Percentiles rank a stretch among this genome's conserved stretches.
These are phyloP conservation scores for Pyrenophora seminiperda DNA, from an alignment of 2,329 filamentous ascomycete species.

Conservation along the genomic window DNA sequence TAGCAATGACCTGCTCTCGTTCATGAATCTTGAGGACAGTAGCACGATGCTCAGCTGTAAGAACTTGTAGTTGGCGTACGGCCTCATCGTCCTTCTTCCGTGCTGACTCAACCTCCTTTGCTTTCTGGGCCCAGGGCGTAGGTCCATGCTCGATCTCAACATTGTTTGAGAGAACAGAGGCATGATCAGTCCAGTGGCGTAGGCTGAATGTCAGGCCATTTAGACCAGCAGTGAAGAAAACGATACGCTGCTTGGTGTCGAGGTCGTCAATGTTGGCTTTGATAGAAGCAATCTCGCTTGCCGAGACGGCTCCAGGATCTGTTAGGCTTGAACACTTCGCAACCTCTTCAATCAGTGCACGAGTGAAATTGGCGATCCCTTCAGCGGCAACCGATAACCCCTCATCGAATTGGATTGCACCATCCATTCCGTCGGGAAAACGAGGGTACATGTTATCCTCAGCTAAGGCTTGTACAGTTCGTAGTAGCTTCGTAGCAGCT, in stretches of 20 bases:
- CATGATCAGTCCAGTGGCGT: slow-evolving; percentile 66
- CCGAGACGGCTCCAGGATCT: slow-evolving; percentile 8
- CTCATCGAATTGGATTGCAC: slow-evolving; percentile 29
- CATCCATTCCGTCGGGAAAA: slow-evolving; percentile 27
- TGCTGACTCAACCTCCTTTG: slow-evolving; percentile 79
- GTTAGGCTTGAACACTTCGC: slow-evolving; percentile 10
- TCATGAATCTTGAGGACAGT: slow-evolving; percentile 69
- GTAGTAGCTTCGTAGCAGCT: slow-evolving; percentile 28
- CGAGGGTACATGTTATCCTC: slow-evolving; percentile 37
- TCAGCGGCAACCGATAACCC: slow-evolving; percentile 22
- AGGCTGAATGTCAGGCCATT: slow-evolving; percentile 5
- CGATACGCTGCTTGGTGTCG: slow-evolving; percentile 8
- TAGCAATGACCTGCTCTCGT: slow-evolving; percentile 77
- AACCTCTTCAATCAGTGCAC: slow-evolving; percentile 18
- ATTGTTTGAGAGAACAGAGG: slow-evolving; percentile 52
- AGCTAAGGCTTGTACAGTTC: slow-evolving; percentile 28
- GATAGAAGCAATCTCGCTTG: slow-evolving; percentile 3
- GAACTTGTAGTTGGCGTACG: slow-evolving; percentile 79
- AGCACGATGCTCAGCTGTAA: slow-evolving; percentile 81
- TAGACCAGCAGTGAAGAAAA: slow-evolving; percentile 9
- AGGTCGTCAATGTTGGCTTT: slow-evolving; percentile 12
- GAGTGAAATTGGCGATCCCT: slow-evolving; percentile 19
- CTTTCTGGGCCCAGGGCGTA: slow-evolving; percentile 82
- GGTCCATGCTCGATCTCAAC: slow-evolving; percentile 69
- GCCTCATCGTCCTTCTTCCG: slow-evolving; percentile 81